Conservation (phyloP, 2,329 filamentous ascomycete genomes). For the Neofusicoccum laricinum region DNA sequence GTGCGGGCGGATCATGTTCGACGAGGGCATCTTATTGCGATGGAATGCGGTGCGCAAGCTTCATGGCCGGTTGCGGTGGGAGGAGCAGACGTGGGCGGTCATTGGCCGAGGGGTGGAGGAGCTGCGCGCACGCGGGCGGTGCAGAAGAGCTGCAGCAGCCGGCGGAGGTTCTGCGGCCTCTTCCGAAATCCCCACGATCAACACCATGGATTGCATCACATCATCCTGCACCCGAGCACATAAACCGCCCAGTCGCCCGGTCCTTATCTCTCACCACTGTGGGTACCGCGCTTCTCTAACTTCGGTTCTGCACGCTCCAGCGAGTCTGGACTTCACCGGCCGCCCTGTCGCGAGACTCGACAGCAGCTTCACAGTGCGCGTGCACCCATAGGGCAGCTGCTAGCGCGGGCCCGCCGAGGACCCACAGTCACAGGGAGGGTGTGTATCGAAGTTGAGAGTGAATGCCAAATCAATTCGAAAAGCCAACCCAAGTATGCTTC, state of each 20-base stretch:
- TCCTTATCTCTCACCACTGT: constrained; percentile 13
- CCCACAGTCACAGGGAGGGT: background rate
- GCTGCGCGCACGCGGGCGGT: no score
- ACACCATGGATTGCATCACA: constrained; percentile 13
- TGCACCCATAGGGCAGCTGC: background rate
- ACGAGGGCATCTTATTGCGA: constrained; percentile 6
- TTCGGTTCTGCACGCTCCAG: background rate
- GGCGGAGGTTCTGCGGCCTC: background rate
- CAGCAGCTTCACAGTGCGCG: background rate
- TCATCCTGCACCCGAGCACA: constrained; percentile 1
- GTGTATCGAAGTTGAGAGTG: background rate
- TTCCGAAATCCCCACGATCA: constrained; percentile 6
- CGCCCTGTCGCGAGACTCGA: background rate
- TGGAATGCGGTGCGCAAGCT: background rate
- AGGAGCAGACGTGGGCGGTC: background rate
- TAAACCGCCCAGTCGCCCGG: background rate
- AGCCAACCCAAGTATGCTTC: constrained; percentile 3
- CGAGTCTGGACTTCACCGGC: background rate
- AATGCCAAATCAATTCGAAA: background rate
- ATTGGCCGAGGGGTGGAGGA: background rate
- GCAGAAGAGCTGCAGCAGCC: background rate
- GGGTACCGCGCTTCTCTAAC: background rate
- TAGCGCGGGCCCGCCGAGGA: background rate
- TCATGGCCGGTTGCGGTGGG: constrained; percentile 8
- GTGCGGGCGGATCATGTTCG: constrained; percentile 11